Percentiles rank a stretch among this genome's conserved stretches.
These are phyloP conservation scores for Alternaria solani DNA, from an alignment of 2,329 filamentous ascomycete genomes.

Conservation along the genomic window DNA sequence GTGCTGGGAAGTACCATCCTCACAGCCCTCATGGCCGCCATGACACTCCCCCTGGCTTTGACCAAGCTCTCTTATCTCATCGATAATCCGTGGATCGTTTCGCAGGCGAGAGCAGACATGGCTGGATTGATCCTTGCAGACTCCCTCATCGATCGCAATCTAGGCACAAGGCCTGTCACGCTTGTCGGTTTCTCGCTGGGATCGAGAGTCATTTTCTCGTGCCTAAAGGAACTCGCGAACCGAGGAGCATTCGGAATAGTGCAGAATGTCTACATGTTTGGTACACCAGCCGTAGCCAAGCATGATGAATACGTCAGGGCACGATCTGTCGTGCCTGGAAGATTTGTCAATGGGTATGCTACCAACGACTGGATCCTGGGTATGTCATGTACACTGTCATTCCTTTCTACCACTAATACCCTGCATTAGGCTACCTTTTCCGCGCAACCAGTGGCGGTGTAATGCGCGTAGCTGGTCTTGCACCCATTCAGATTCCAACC, in stretches of 20 bases:
- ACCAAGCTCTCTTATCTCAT: conserved; percentile 96
- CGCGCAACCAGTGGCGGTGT: conserved; percentile 92
- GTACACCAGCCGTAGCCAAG: conserved; percentile 89
- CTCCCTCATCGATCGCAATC: conserved; percentile 87
- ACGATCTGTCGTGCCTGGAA: conserved; percentile 84
- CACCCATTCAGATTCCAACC: conserved; percentile 78
- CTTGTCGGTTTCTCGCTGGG: conserved; percentile 95
- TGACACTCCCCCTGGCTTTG: conserved; percentile 90
- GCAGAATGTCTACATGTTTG: conserved; percentile 95
- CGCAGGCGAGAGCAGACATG: conserved; percentile 84
- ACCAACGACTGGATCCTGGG: conserved; percentile 96
- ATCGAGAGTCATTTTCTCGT: conserved; percentile 90
- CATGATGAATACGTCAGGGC: conserved; percentile 86
- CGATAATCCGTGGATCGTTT: conserved; percentile 99
- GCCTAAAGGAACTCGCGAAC: conserved; percentile 82
- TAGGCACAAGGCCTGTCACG: conserved; percentile 90
- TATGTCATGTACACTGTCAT: conserved; percentile 19
- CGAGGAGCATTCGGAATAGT: conserved; percentile 86
- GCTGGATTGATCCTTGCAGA: conserved; percentile 94
- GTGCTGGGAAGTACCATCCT: conserved; percentile 90
- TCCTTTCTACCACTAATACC: conserved; percentile 15
- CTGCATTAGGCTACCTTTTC: conserved; percentile 76
- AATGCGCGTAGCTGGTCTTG: conserved; percentile 84
- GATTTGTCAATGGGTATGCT: conserved; percentile 94
- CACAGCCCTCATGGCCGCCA: conserved; percentile 86